Evolutionary conservation across 306 rosid genomes (phyloP).

Genomic region (Trichosanthes cucumerina): DNA sequence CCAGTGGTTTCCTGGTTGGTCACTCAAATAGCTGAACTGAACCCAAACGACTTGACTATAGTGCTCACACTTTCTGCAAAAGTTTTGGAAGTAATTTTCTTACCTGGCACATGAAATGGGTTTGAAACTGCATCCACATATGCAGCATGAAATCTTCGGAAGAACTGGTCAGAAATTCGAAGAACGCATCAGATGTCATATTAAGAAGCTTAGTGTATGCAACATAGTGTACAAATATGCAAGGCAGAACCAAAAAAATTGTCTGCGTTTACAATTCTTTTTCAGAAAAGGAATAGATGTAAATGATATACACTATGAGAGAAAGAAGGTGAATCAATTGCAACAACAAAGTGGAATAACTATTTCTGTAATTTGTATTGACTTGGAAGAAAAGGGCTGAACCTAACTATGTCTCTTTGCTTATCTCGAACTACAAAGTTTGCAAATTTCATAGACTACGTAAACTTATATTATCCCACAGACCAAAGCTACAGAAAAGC

Average conservation of each 20-base stretch:
- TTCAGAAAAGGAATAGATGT: background rate
- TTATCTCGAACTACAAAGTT: background rate
- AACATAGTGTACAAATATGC: background rate
- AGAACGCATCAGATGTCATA: background rate
- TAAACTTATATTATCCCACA: background rate
- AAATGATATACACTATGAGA: background rate
- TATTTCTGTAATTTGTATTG: background rate
- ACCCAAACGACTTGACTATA: constrained; percentile 86
- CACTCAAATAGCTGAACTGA: constrained; percentile 47
- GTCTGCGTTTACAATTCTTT: background rate
- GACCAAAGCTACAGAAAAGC: background rate
- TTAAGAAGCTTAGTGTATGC: background rate
- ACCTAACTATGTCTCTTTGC: background rate
- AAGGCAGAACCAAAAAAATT: background rate
- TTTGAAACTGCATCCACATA: constrained; percentile 92
- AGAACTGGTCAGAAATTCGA: constrained; percentile 40
- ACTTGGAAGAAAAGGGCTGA: background rate
- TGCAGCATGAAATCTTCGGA: constrained; percentile 78
- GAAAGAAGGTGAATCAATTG: background rate
- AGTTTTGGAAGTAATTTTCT: constrained; percentile 81
- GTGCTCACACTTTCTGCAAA: constrained; percentile 85
- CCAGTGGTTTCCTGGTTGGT: background rate
- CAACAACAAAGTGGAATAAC: background rate
- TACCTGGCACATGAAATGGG: constrained; percentile 88
- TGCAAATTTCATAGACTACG: background rate